Percentiles rank a stretch among this genome's conserved stretches.
These are phyloP conservation scores for Isoetes taiwanensis DNA, from an alignment of 75 land plant species.

Conservation along the genomic window DNA sequence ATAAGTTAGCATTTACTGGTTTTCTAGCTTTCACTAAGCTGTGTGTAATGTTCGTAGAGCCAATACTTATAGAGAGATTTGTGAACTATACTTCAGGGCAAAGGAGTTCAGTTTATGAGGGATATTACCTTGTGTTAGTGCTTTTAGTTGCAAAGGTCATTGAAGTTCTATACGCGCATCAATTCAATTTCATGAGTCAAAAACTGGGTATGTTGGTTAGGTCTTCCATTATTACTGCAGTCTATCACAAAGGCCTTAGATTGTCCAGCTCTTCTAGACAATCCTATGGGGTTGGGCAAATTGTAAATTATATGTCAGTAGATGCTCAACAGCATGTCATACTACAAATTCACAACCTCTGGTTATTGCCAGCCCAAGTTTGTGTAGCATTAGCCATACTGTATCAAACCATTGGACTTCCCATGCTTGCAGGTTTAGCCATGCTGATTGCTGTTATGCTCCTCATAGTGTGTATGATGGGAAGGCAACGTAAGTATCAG, in stretches of 20 bases:
- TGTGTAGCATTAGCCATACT: constrained; percentile 46
- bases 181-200: constrained; percentile 64
- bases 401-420: constrained; percentile 43
- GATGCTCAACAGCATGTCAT: constrained; percentile 93
- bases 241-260: constrained; percentile 78
- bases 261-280: constrained; percentile 67
- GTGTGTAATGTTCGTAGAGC: constrained; percentile 86
- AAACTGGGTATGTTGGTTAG: constrained; percentile 82
- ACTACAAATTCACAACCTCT: constrained; percentile 65
- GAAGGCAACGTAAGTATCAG: constrained; percentile 11
- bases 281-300: constrained; percentile 83
- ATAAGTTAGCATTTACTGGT: constrained; percentile 51
- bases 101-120: constrained; percentile 39
- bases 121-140: constrained; percentile 52
- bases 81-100: constrained; percentile 47
- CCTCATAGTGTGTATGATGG: not conserved
- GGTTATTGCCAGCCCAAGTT: constrained; percentile 80
- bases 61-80: constrained; percentile 58
- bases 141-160: constrained; percentile 53
- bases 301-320: constrained; percentile 91
- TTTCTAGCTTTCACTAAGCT: constrained; percentile 48
- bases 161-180: constrained; percentile 69
- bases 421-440: constrained; percentile 41
- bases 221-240: constrained; percentile 51
- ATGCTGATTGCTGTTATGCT: constrained; percentile 13